Base-by-base conservation (phyloP, 257 asterid species). In the Gentiana straminea region DNA sequence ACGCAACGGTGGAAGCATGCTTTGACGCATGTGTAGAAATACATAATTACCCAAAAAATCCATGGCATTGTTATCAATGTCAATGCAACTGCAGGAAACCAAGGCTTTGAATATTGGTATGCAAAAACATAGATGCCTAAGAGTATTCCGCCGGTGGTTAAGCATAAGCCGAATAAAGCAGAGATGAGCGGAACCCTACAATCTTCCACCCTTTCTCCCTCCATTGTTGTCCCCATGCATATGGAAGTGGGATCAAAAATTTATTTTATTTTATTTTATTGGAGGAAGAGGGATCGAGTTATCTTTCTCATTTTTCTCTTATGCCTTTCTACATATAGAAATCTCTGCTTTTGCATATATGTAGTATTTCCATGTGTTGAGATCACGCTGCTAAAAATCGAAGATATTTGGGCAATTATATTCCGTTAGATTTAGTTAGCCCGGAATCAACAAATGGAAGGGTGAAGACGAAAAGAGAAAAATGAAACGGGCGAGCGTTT, bases 21-120 rank as follows among this genome's bases (percentile, higher is more conserved):
- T 72, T 83, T 86, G 41, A 68, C 54, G 75, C 76, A 70, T 37
- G 85, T 59, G 79, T 86, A 86, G 10, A 77, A 0, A 48, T 58
- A 86, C 37, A 80, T 78, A 45, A 83, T 43, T 49, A 83, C 37
- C 95, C 95, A 86, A 68, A 86, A 86, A 36, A 83, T n/a, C 94
- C 94, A 83, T 1, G 94, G 94, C 4, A 79, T 68, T 61, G 78
- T 85, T 67, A 86, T 79, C 68, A 86, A 78, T 65, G 64, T 36
- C 49, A 83, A 65, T 56, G 95, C 87, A 34, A 68, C 81, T 51
- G 64, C 13, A 0, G 86, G 88, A 77, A 63, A 83, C 94, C 94
- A 86, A 5, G 85, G 75, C 68, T 61, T 49, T 3, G 95, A 83
- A 15, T 49, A 10, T 44, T 48, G 3, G 1, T 87, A 86, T 4